Percentiles rank a stretch among this genome's conserved stretches.
Conservation (phyloP, 345 rosid genomes). For the Iberis pinnata region DNA sequence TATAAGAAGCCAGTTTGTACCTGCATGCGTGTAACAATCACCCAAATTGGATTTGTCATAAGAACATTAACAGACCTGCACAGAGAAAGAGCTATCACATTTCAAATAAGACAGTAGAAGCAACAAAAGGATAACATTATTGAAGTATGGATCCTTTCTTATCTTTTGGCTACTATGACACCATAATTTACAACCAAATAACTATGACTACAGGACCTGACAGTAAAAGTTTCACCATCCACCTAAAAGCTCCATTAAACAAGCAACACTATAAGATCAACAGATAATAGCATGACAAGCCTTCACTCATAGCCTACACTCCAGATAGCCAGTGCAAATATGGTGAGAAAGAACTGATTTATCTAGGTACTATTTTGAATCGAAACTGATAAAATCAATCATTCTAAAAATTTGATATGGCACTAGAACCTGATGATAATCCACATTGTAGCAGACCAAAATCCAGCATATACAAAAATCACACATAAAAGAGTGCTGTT, state of each 20-base stretch:
- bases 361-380: neutral
- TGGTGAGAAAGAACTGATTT: neutral
- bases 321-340: too few relatives aligned
- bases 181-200: neutral
- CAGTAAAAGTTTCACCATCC: slow-evolving; percentile 4
- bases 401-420: neutral
- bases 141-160: too few relatives aligned
- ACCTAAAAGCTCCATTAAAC: slow-evolving; percentile 9
- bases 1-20: slow-evolving; percentile 35
- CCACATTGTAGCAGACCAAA: neutral
- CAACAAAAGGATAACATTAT: neutral
- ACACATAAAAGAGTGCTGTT: neutral
- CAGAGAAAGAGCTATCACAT: slow-evolving; percentile 18
- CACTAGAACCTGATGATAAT: slow-evolving; percentile 7
- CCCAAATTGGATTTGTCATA: slow-evolving; percentile 93
- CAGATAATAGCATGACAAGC: slow-evolving; percentile 8
- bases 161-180: too few relatives aligned
- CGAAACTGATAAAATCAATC: neutral
- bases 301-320: neutral
- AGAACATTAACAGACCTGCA: slow-evolving; percentile 85
- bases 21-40: slow-evolving; percentile 97
- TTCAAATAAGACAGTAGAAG: slow-evolving; percentile 10
- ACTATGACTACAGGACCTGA: neutral
- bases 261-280: slow-evolving; percentile 5
- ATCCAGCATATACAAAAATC: neutral